Conservation (phyloP, 768 basidiomycete genomes). For the Cystofilobasidium ferigula region DNA sequence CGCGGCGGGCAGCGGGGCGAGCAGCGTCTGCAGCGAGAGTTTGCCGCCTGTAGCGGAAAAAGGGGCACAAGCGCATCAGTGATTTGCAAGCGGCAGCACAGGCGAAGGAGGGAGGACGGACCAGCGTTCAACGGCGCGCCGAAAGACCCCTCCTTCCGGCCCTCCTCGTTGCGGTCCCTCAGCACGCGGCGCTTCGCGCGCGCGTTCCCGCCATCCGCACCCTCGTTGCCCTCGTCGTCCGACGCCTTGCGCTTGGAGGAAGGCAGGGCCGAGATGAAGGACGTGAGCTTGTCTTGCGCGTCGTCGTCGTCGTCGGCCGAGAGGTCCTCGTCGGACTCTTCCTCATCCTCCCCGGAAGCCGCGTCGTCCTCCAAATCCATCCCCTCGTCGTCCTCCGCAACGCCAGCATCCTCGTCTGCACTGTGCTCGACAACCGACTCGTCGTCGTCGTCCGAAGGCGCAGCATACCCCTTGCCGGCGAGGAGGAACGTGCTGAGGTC, state of each 20-base stretch:
- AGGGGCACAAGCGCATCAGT: constrained; percentile 27
- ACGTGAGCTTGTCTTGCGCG: constrained; percentile 56
- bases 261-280: constrained; percentile 60
- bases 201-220: constrained; percentile 37
- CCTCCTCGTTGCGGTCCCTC: constrained; percentile 63
- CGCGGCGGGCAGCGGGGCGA: constrained; percentile 55
- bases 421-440: constrained; percentile 28
- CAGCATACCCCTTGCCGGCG: constrained; percentile 25
- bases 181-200: constrained; percentile 49
- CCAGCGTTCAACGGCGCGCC: constrained; percentile 35
- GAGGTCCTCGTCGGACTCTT: constrained; percentile 38
- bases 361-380: constrained; percentile 42
- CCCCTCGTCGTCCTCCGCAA: constrained; percentile 25
- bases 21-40: constrained; percentile 33
- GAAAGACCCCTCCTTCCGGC: constrained; percentile 66
- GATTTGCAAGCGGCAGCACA: constrained; percentile 9
- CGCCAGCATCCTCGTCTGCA: constrained; percentile 18
- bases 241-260: constrained; percentile 59
- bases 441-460: constrained; percentile 9
- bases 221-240: constrained; percentile 41
- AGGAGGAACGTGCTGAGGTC: constrained; percentile 24
- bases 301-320: constrained; percentile 30
- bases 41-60: constrained; percentile 32
- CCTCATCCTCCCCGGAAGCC: constrained; percentile 42
- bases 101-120: constrained; percentile 23